Conservation (phyloP, 2,329 filamentous ascomycete genomes). For the Pseudonectria buxi region DNA sequence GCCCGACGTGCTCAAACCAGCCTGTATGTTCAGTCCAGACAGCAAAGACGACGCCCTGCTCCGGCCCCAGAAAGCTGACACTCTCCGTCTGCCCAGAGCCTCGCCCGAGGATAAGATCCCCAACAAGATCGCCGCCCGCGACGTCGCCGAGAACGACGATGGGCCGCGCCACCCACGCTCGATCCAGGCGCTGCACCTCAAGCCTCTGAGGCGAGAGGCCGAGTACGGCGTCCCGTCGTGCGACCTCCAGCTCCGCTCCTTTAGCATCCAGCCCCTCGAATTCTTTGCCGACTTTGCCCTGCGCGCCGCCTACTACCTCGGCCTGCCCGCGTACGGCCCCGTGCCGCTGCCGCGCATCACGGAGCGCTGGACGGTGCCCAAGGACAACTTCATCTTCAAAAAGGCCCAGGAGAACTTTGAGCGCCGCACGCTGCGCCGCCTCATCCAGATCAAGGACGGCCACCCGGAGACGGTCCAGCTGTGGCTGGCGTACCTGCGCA, state of each 20-base stretch:
- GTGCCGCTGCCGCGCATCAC: constrained; percentile 78
- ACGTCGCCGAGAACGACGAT: neutral
- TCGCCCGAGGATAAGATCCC: constrained; percentile 11
- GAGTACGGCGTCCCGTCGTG: constrained; percentile 75
- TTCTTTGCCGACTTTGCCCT: constrained; percentile 94
- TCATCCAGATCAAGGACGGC: constrained; percentile 91
- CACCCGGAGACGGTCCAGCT: constrained; percentile 81
- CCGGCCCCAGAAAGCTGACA: constrained; percentile 3
- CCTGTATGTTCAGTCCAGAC: constrained; percentile 15
- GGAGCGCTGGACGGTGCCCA: constrained; percentile 91
- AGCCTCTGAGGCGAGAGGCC: constrained; percentile 69
- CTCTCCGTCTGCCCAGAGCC: constrained; percentile 5
- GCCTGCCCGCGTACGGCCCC: constrained; percentile 78
- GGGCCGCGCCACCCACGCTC: constrained; percentile 60
- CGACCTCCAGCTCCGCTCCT: constrained; percentile 89
- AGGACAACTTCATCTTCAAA: constrained; percentile 87
- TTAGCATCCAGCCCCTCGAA: constrained; percentile 80
- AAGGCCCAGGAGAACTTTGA: constrained; percentile 98
- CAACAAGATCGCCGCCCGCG: constrained; percentile 4
- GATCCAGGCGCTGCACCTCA: constrained; percentile 79
- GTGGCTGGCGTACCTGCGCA: constrained; percentile 88
- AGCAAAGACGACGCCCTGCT: neutral
- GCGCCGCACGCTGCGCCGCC: constrained; percentile 72
- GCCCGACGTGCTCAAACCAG: constrained; percentile 19
- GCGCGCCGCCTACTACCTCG: constrained; percentile 88